These are phyloP conservation scores for Leucogyrophana mollusca DNA, from an alignment of 768 basidiomycete species.

Conservation along the genomic window DNA sequence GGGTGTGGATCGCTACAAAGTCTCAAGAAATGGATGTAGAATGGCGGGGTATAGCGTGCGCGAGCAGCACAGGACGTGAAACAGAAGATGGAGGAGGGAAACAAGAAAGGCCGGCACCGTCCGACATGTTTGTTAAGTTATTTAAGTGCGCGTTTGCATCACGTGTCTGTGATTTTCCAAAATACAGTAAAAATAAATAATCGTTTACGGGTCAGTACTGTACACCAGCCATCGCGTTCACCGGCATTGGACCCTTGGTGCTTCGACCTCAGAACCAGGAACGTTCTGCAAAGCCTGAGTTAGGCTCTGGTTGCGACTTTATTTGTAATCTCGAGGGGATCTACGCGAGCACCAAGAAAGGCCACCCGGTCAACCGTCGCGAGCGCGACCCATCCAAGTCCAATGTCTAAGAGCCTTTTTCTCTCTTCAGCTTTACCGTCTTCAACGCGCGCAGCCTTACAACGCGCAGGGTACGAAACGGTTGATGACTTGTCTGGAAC, in stretches of 20 bases:
- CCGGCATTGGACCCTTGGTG: too few relatives aligned
- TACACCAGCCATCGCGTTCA: too few relatives aligned
- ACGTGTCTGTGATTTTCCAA: constrained; percentile 13
- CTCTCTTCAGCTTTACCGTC: constrained; percentile 44
- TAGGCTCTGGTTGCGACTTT: constrained; percentile 5
- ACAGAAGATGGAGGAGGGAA: constrained; percentile 21
- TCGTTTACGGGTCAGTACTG: too few relatives aligned
- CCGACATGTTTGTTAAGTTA: constrained; percentile 5
- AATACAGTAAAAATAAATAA: too few relatives aligned
- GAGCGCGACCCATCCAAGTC: background rate
- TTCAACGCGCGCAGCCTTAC: constrained; percentile 44
- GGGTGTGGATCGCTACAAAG: constrained; percentile 1
- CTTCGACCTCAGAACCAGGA: too few relatives aligned
- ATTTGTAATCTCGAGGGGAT: too few relatives aligned
- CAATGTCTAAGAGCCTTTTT: constrained; percentile 47
- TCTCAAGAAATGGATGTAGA: constrained; percentile 17
- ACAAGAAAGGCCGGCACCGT: constrained; percentile 28
- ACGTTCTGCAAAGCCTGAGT: too few relatives aligned
- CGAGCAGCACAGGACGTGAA: constrained; percentile 22
- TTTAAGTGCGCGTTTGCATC: constrained; percentile 25
- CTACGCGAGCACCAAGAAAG: too few relatives aligned
- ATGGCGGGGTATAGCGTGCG: constrained; percentile 8
- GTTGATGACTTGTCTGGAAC: constrained; percentile 47
- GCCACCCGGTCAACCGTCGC: too few relatives aligned
- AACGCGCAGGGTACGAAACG: constrained; percentile 56